Base-by-base conservation (phyloP, 75 land plant species). In the Picea glauca region DNA sequence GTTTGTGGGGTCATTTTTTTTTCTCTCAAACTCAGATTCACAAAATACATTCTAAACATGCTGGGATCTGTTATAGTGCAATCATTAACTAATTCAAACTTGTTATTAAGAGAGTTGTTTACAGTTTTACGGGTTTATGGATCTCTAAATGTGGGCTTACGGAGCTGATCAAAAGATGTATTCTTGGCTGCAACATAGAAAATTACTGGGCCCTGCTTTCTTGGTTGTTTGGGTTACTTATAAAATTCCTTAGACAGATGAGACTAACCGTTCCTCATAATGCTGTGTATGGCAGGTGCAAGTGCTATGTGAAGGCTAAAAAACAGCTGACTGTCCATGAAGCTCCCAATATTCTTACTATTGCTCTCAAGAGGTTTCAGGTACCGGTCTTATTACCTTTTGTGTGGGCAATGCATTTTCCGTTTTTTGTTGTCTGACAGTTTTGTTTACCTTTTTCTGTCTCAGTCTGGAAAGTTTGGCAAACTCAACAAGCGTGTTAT, bases 331-430 rank as follows among this genome's bases (percentile, higher is more conserved):
- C 89, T 59, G 43, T 95, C n/a, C 65, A 91, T 76, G 98, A 95
- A 82, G 98, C 96, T 73, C 98, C 98, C 13, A 95, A 95, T 80
- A 70, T 95, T 50, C 90, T 95, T 35, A 93, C 98, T 13, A 91
- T 95, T 82, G 94, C 88, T 18, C 78, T 95, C 32, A 95, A 95
- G 88, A 83, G 98, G 57, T 95, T 88, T 83, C 96, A 91, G 96
- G 98, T 93, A 81, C 32, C 58, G 62, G 32, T 12, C 62, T 84
- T 58, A 20, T 20, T 23, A n/a, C 31, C 15, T 54, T 77, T 60
- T 38, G 17, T 78, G 76, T 76, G 4, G 8, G 17, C 21, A 72
- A 62, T 58, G 32, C 32, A 30, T 76, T 11, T 26, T 59, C 50
- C 35, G 26, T 43, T 43, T 43, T 12, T 15, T 50, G 1, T 50